phyloP scores from a whole-genome alignment of 768 basidiomycete genomes.

The Suillus sp. region DNA sequence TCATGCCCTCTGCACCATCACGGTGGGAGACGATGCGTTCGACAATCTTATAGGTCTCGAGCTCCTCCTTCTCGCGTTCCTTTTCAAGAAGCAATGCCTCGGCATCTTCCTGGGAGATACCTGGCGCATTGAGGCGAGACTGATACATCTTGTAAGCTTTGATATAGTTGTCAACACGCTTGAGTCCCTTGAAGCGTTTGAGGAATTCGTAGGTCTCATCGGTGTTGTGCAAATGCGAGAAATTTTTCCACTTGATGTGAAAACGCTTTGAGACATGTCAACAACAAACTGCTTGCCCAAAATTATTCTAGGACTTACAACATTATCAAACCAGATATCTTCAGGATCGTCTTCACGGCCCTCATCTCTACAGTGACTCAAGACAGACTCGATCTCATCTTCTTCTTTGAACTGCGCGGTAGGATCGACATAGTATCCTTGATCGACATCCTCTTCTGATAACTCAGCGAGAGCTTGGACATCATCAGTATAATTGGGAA shows the following conservation, averaged over 20 bases:
- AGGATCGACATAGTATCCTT: conserved; percentile 58
- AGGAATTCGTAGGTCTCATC: conserved; percentile 97
- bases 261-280: conserved; percentile 64
- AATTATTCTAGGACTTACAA: conserved; percentile 51
- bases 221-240: conserved; percentile 98
- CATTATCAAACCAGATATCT: conserved; percentile 86
- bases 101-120: conserved; percentile 80
- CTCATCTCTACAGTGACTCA: conserved; percentile 86
- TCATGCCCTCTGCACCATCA: conserved; percentile 55
- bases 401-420: conserved; percentile 57
- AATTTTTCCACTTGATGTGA: conserved; percentile 99
- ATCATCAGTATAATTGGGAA: conserved; percentile 82
- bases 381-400: conserved; percentile 91
- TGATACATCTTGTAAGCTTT: conserved; percentile 82
- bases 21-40: conserved; percentile 88
- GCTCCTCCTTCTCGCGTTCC: conserved; percentile 88
- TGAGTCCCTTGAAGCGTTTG: conserved; percentile 92
- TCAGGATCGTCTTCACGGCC: conserved; percentile 72
- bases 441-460: conserved; percentile 57
- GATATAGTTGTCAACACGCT: conserved; percentile 99
- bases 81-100: conserved; percentile 89
- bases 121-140: conserved; percentile 60
- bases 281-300: conserved; percentile 1
- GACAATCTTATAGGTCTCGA: conserved; percentile 88
- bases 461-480: conserved; percentile 76